Percentiles rank a stretch among this genome's conserved stretches.
These are phyloP conservation scores for Pestalotiopsis sp. DNA, from an alignment of 2,329 filamentous ascomycete genomes.

Conservation along the genomic window DNA sequence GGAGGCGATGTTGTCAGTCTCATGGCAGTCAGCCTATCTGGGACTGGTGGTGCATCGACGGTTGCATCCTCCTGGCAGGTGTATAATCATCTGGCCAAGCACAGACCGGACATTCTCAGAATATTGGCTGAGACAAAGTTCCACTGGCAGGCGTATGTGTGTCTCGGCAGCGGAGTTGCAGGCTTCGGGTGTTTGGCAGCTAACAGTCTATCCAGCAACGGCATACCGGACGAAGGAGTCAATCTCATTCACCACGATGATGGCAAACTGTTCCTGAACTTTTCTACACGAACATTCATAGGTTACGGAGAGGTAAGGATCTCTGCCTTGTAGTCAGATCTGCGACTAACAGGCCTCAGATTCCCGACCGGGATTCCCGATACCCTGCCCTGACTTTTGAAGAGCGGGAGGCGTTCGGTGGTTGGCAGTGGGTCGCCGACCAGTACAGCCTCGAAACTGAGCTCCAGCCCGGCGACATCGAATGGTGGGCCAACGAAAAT, in stretches of 20 bases:
- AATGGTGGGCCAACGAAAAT: neutral
- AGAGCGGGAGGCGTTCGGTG: slow-evolving; percentile 1
- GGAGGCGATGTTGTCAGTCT: slow-evolving; percentile 1
- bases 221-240: slow-evolving; percentile 1
- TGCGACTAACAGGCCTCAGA: neutral
- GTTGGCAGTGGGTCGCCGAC: slow-evolving; percentile 6
- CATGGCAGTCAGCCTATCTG: slow-evolving; percentile 5
- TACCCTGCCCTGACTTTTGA: neutral
- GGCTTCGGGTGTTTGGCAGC: neutral
- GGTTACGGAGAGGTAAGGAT: neutral
- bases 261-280: slow-evolving; percentile 2
- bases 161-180: neutral
- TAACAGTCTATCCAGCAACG: neutral
- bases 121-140: neutral
- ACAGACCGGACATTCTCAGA: slow-evolving; percentile 3
- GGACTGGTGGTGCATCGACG: neutral
- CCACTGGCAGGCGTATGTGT: neutral
- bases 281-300: neutral
- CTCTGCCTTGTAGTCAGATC: neutral
- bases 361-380: neutral
- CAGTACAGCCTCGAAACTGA: slow-evolving; percentile 4
- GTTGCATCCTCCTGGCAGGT: slow-evolving; percentile 1
- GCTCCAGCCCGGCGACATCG: neutral
- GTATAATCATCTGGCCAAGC: slow-evolving; percentile 4
- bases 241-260: neutral